Base-by-base conservation (phyloP, 1,284 basidiomycete genomes). In the Agaricales sp. region DNA sequence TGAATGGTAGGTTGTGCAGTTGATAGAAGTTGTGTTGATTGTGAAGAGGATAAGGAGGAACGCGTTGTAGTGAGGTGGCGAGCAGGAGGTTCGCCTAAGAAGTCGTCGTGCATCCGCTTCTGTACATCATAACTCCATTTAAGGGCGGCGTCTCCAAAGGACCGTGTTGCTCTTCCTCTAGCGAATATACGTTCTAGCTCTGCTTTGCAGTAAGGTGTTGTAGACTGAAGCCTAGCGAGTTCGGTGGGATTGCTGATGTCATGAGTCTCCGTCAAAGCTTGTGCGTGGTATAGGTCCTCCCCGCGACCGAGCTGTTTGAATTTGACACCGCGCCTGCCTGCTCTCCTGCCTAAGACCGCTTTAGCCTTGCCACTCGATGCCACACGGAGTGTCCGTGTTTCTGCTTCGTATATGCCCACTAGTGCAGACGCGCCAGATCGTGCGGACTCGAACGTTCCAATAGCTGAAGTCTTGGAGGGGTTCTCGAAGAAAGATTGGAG, bases 1-100 rank as follows among this genome's bases (percentile, higher is more conserved):
- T 64, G 73, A n/a, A 78, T 66, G 48, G 71, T 75, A 0, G 80
- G 80, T 51, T 76, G 73, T 0, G 79, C 80, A 2, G 77, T 80
- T 51, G 80, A 66, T 56, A 76, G 77, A 1, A 76, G 74, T 3
- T 74, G 73, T 0, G 68, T 70, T 6, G 6, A 30, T 30, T 30
- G 26, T 30, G 26, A 30, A 14, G 6, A 30, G 26, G 26, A 30
- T 30, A 14, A 30, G 19, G 39, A 41, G 4, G n/a, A 20, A 6
- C 6, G 19, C 8, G 39, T 8, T 16, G 39, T 8, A 16, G 16
- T 41, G 39, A 58, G 51, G 6, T 53, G 38, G 14, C 52, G 38
- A 2, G 51, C 43, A 0, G 61, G 58, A 19, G 53, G 41, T 39
- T 60, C 57, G 2, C 56, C 61, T 1, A 68, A 54, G 49, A 53